Conservation (phyloP, 2,329 filamentous ascomycete genomes). For the Aureobasidium sp. region DNA sequence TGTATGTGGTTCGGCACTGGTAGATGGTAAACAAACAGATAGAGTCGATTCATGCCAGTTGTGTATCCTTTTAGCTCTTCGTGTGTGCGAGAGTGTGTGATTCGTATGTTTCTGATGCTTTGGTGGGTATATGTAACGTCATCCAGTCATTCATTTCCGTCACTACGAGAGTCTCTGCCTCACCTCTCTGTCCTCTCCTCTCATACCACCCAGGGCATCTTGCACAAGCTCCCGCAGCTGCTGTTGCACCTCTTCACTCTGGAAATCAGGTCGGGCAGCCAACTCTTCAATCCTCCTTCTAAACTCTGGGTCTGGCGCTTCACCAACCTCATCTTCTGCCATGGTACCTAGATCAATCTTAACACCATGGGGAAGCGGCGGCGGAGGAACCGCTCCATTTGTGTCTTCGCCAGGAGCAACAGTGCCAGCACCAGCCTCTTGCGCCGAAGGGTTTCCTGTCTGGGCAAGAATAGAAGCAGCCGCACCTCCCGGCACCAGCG, state of each 20-base stretch:
- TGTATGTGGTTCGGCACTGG: constrained; percentile 15
- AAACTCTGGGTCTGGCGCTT: constrained; percentile 71
- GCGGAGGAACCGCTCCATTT: constrained; percentile 36
- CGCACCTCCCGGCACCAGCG: constrained; percentile 22
- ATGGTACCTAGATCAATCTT: constrained; percentile 70
- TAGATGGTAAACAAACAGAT: neutral
- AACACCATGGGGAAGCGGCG: constrained; percentile 65
- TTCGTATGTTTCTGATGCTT: neutral
- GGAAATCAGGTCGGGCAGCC: constrained; percentile 73
- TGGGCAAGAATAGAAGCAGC: constrained; percentile 22
- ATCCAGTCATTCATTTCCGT: too few relatives aligned
- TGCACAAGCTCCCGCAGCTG: constrained; percentile 70
- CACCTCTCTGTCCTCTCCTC: neutral
- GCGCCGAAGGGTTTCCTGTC: constrained; percentile 15
- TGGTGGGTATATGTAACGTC: neutral
- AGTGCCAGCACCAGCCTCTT: constrained; percentile 27
- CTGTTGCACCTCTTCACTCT: constrained; percentile 69
- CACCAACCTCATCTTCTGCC: constrained; percentile 45
- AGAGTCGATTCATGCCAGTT: too few relatives aligned
- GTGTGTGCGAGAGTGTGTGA: too few relatives aligned
- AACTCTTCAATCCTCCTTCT: constrained; percentile 80
- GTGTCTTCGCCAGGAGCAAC: constrained; percentile 15
- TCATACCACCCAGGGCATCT: constrained; percentile 55
- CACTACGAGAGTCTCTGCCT: neutral
- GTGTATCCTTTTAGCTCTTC: too few relatives aligned